Percentiles rank a stretch among this genome's conserved stretches.
phyloP scores from a whole-genome alignment of 345 rosid genomes.

The Eucalyptus regnans region DNA sequence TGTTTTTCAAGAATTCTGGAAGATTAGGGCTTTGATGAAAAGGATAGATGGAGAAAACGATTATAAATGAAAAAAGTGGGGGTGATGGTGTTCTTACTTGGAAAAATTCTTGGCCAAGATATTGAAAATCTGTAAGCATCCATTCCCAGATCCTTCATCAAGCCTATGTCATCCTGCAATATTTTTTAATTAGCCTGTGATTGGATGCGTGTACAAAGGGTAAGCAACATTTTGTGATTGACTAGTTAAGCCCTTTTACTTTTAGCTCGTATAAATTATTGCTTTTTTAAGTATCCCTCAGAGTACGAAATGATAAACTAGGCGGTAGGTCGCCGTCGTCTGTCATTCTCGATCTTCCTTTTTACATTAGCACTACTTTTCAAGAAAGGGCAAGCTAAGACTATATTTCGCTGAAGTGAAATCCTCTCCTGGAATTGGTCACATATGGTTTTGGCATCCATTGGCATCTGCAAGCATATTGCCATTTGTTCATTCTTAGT shows the following conservation, averaged over 20 bases:
- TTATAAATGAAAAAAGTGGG: not conserved
- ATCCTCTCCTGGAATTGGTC: not conserved
- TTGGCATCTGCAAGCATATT: not conserved
- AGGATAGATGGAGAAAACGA: not conserved
- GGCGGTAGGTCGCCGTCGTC: constrained; percentile 11
- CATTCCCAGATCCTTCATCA: constrained; percentile 89
- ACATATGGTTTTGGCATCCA: not conserved
- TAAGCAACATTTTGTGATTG: not conserved
- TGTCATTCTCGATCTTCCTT: not conserved
- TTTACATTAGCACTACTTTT: not conserved
- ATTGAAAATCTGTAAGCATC: constrained; percentile 91
- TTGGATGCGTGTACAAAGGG: not conserved
- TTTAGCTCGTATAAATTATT: not conserved
- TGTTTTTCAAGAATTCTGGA: constrained; percentile 5
- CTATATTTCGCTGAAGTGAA: not conserved
- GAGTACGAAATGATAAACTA: not conserved
- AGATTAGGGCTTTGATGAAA: not conserved
- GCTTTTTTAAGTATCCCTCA: not conserved
- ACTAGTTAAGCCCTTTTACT: not conserved
- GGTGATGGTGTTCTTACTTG: constrained; percentile 29
- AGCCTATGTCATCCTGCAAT: constrained; percentile 59
- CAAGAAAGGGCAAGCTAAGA: not conserved
- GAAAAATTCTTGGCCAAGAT: constrained; percentile 92
- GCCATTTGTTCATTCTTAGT: not conserved
- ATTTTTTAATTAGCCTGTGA: not conserved